These are phyloP conservation scores for Fusarium penzigii DNA, from an alignment of 2,329 filamentous ascomycete species.

Conservation along the genomic window DNA sequence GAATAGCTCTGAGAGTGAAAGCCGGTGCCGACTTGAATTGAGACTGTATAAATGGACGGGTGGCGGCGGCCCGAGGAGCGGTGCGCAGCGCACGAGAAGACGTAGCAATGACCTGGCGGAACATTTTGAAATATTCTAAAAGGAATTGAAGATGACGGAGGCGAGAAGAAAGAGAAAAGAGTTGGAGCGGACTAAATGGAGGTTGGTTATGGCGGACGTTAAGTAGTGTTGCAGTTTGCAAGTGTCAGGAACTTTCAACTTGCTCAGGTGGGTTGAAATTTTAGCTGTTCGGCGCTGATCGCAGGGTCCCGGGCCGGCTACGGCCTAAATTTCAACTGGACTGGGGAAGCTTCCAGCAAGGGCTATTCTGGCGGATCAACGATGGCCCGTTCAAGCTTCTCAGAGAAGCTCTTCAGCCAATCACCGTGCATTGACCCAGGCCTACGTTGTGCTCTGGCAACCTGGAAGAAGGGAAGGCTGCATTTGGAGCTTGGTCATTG, in stretches of 20 bases:
- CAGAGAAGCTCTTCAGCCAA: slow-evolving; percentile 15
- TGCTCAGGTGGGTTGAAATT: slow-evolving; percentile 31
- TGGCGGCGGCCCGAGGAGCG: slow-evolving; percentile 37
- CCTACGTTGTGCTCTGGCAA: slow-evolving; percentile 41
- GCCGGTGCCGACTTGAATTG: slow-evolving; percentile 41
- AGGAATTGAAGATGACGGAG: neutral
- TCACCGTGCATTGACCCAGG: slow-evolving; percentile 14
- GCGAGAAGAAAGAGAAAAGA: slow-evolving; percentile 6
- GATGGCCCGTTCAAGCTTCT: slow-evolving; percentile 25
- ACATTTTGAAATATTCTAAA: slow-evolving; percentile 37
- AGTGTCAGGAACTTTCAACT: slow-evolving; percentile 28
- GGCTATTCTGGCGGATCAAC: slow-evolving; percentile 29
- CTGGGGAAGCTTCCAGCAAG: slow-evolving; percentile 19
- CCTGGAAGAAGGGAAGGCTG: slow-evolving; percentile 31
- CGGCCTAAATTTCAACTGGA: slow-evolving; percentile 7
- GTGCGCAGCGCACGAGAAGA: slow-evolving; percentile 48
- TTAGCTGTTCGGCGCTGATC: slow-evolving; percentile 30
- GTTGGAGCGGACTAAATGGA: slow-evolving; percentile 6
- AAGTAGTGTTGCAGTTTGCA: slow-evolving; percentile 16
- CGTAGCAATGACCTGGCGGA: slow-evolving; percentile 46
- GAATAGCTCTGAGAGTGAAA: slow-evolving; percentile 38
- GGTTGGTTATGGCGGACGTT: slow-evolving; percentile 13
- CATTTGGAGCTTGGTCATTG: slow-evolving; percentile 14
- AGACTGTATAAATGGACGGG: slow-evolving; percentile 38
- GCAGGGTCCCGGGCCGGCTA: slow-evolving; percentile 25